phyloP scores from a whole-genome alignment of 2,329 filamentous ascomycete species.

The Xylariales sp. region DNA sequence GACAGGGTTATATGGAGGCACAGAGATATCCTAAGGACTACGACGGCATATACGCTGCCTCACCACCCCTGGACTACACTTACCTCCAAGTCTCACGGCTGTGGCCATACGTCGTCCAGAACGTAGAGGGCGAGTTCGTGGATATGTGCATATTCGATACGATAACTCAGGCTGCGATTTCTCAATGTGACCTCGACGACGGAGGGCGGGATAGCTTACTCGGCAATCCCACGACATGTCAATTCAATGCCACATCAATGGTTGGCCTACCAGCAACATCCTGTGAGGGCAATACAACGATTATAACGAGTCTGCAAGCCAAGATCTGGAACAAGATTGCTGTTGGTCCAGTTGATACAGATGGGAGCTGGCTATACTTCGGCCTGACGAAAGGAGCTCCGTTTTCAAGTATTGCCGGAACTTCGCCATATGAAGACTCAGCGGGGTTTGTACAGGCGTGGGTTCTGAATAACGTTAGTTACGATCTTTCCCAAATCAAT shows the following conservation, averaged over 20 bases:
- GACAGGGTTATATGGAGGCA: slow-evolving; percentile 49
- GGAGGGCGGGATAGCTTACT: slow-evolving; percentile 1
- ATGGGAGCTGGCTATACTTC: slow-evolving; percentile 6
- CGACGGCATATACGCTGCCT: slow-evolving; percentile 47
- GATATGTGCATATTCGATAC: slow-evolving; percentile 1
- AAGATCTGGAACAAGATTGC: slow-evolving; percentile 10
- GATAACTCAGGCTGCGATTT: background rate
- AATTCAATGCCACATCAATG: slow-evolving; percentile 8
- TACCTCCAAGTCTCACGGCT: background rate
- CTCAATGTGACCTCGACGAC: slow-evolving; percentile 1
- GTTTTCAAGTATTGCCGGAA: background rate
- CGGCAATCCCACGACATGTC: slow-evolving; percentile 5
- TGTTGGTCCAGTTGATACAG: slow-evolving; percentile 8
- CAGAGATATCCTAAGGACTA: slow-evolving; percentile 49
- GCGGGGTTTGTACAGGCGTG: slow-evolving; percentile 3
- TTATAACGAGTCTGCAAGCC: slow-evolving; percentile 9
- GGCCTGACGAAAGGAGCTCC: slow-evolving; percentile 7
- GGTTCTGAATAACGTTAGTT: slow-evolving; percentile 4
- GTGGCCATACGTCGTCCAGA: slow-evolving; percentile 7
- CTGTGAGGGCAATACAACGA: slow-evolving; percentile 5
- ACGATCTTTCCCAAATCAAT: slow-evolving; percentile 4
- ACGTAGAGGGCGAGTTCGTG: slow-evolving; percentile 8
- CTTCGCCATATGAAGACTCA: background rate
- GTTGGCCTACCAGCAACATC: slow-evolving; percentile 8
- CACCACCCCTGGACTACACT: slow-evolving; percentile 33